A percentile compares a stretch with the other conserved stretches of the same genome.
These are phyloP conservation scores for Aspergillus tubingensis DNA, from an alignment of 2,329 filamentous ascomycete genomes.

Conservation along the genomic window DNA sequence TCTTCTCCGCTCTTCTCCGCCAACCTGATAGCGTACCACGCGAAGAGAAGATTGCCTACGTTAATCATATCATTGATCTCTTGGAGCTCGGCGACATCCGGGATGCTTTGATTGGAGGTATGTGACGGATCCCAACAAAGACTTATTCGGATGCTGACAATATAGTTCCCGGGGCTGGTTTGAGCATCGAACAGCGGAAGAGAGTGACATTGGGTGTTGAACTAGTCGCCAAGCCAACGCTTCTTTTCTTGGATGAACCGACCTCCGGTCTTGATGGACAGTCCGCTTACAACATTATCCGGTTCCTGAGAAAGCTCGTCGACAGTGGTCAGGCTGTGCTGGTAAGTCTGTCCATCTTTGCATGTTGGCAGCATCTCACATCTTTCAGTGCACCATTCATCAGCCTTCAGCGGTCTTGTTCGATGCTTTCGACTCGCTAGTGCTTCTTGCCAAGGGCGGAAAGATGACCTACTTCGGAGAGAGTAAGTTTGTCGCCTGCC, in stretches of 20 bases:
- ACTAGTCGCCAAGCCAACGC: conserved; percentile 61
- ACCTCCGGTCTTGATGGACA: conserved; percentile 67
- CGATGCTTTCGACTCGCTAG: conserved; percentile 65
- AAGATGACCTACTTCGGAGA: conserved; percentile 68
- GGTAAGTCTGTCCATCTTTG: conserved; percentile 35
- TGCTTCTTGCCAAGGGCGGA: conserved; percentile 66
- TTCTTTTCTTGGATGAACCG: conserved; percentile 63
- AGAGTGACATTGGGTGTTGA: conserved; percentile 63
- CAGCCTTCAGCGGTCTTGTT: conserved; percentile 70
- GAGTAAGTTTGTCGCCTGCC: conserved; percentile 25
- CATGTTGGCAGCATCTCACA: not conserved
- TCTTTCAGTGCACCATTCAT: conserved; percentile 59
- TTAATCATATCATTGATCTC: conserved; percentile 65
- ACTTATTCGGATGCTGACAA: conserved; percentile 9
- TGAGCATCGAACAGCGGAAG: conserved; percentile 67
- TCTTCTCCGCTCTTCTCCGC: conserved; percentile 64
- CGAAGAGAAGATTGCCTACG: conserved; percentile 65
- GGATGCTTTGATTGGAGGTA: conserved; percentile 62
- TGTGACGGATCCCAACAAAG: not conserved
- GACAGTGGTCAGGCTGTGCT: conserved; percentile 67
- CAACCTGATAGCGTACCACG: conserved; percentile 57
- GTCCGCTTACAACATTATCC: conserved; percentile 58
- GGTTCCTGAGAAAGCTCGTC: conserved; percentile 67
- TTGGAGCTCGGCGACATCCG: conserved; percentile 66
- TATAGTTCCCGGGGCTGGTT: conserved; percentile 54